These are phyloP conservation scores for Paxillus rubicundulus DNA, from an alignment of 768 basidiomycete genomes.

Conservation along the genomic window DNA sequence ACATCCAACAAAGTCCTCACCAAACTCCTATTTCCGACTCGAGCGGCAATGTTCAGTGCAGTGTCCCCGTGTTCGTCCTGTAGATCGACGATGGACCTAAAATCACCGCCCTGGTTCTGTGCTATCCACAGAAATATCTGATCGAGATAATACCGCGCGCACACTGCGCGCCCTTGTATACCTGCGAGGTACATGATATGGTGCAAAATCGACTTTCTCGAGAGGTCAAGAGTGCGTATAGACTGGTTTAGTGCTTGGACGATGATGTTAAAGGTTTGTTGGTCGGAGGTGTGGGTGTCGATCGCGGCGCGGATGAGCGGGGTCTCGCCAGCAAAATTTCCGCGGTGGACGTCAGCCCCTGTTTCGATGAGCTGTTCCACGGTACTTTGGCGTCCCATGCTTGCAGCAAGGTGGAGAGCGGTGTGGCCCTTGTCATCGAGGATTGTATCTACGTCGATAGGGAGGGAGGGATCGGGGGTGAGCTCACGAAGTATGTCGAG, in stretches of 20 bases:
- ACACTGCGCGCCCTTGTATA: conserved; percentile 79
- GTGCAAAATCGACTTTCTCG: conserved; percentile 83
- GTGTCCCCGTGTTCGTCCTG: conserved; percentile 97
- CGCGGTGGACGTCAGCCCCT: conserved; percentile 87
- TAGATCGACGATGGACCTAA: conserved; percentile 78
- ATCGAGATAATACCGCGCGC: conserved; percentile 90
- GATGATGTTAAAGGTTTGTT: conserved; percentile 67
- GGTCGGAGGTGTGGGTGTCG: conserved; percentile 82
- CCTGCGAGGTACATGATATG: conserved; percentile 91
- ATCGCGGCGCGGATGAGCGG: conserved; percentile 90
- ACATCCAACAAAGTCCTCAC: conserved; percentile 87
- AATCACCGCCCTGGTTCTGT: conserved; percentile 70
- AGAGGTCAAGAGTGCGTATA: conserved; percentile 85
- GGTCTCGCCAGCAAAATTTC: conserved; percentile 93
- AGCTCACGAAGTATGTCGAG: conserved; percentile 67
- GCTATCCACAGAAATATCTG: conserved; percentile 86
- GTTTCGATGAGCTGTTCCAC: conserved; percentile 67
- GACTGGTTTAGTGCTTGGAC: conserved; percentile 65
- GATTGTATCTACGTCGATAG: conserved; percentile 70
- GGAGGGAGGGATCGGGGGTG: conserved; percentile 38
- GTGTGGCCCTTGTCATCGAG: conserved; percentile 96
- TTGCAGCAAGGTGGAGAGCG: conserved; percentile 89
- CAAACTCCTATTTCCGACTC: conserved; percentile 86
- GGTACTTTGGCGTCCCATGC: conserved; percentile 68
- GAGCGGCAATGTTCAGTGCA: conserved; percentile 89